These are phyloP conservation scores for Metarhizium rileyi DNA, from an alignment of 2,329 filamentous ascomycete genomes.

Conservation along the genomic window DNA sequence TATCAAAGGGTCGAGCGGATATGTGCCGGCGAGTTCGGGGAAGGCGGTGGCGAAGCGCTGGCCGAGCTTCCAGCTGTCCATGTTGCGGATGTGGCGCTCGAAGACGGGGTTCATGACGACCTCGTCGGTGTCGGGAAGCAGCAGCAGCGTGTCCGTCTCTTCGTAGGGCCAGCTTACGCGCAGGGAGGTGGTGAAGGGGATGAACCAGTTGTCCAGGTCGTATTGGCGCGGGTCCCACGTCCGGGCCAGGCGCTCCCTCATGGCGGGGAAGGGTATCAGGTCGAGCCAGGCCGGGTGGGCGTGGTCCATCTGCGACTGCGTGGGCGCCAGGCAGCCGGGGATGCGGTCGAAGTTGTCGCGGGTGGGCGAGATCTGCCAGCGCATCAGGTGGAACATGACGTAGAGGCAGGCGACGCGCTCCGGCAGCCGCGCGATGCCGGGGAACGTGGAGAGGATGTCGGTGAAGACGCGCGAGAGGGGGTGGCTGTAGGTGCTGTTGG, in stretches of 20 bases:
- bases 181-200: constrained; percentile 68
- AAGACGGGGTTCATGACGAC: constrained; percentile 80
- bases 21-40: constrained; percentile 33
- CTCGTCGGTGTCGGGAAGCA: constrained; percentile 48
- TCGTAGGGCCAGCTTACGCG: constrained; percentile 81
- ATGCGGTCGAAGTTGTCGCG: constrained; percentile 70
- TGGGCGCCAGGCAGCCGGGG: constrained; percentile 62
- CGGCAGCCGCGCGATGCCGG: constrained; percentile 65
- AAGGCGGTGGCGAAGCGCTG: constrained; percentile 56
- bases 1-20: constrained; percentile 14
- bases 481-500: constrained; percentile 52
- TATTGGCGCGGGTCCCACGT: constrained; percentile 40
- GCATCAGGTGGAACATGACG: constrained; percentile 78
- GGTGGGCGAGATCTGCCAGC: constrained; percentile 75
- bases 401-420: constrained; percentile 77
- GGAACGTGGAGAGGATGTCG: constrained; percentile 77
- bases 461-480: constrained; percentile 78
- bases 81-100: constrained; percentile 63
- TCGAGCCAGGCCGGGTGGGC: constrained; percentile 77
- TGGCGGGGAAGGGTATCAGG: constrained; percentile 66
- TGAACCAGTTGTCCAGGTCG: constrained; percentile 72
- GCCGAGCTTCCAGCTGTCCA: constrained; percentile 77
- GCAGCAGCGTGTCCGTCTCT: constrained; percentile 57
- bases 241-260: constrained; percentile 58
- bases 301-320: constrained; percentile 52